These are phyloP conservation scores for Trypanosoma lewisi DNA, from an alignment of 208 protist genomes.

Conservation along the genomic window DNA sequence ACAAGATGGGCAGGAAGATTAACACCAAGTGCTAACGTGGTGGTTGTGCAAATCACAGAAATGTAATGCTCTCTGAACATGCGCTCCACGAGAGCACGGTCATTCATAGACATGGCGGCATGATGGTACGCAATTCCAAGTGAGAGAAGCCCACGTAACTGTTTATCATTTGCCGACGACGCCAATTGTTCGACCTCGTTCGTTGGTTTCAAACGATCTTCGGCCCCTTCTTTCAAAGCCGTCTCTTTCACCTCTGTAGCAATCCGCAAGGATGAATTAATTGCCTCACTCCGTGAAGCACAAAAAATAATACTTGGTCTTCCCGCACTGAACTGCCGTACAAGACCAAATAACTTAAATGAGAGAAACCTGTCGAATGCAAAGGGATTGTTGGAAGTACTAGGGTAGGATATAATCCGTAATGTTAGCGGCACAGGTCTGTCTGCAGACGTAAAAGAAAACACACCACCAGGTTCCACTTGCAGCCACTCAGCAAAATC, in stretches of 20 bases:
- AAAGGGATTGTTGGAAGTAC: slow-evolving; percentile 77
- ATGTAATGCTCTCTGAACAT: slow-evolving; percentile 87
- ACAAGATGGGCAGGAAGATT: slow-evolving; percentile 93
- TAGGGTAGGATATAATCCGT: slow-evolving; percentile 67
- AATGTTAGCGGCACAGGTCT: slow-evolving; percentile 81
- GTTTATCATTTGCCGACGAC: slow-evolving; percentile 58
- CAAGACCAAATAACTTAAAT: slow-evolving; percentile 81
- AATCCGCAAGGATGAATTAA: slow-evolving; percentile 63
- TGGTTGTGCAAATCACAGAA: slow-evolving; percentile 88
- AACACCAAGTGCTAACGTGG: slow-evolving; percentile 91
- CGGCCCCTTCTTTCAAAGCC: slow-evolving; percentile 32
- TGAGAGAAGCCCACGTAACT: slow-evolving; percentile 55
- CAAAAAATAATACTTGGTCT: slow-evolving; percentile 91
- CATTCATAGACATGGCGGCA: slow-evolving; percentile 72
- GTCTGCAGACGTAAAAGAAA: slow-evolving; percentile 67
- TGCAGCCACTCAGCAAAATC: slow-evolving; percentile 90
- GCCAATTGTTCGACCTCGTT: slow-evolving; percentile 32
- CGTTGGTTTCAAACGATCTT: slow-evolving; percentile 34
- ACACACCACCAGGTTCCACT: slow-evolving; percentile 40
- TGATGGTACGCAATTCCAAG: slow-evolving; percentile 88
- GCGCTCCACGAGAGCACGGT: slow-evolving; percentile 78
- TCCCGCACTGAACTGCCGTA: slow-evolving; percentile 70
- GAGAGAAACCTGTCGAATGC: slow-evolving; percentile 90
- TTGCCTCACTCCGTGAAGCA: slow-evolving; percentile 73
- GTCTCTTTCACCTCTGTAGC: slow-evolving; percentile 46